Conservation (phyloP, 192 early-diverging fungal species). For the Podila epigama region DNA sequence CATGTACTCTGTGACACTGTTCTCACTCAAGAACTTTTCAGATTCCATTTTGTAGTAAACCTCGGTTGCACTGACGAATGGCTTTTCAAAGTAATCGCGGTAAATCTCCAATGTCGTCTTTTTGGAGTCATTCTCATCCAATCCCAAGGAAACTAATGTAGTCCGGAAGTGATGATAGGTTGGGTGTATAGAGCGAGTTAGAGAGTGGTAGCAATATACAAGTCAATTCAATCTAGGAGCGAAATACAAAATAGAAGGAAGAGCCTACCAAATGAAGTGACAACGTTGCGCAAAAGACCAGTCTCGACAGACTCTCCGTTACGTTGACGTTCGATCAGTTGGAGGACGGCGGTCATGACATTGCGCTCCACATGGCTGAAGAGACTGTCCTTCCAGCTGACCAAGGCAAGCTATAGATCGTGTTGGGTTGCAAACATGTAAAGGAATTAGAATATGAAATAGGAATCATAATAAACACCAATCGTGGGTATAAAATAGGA, state of each 20-base stretch:
- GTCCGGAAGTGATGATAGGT: neutral
- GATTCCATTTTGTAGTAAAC: constrained; percentile 90
- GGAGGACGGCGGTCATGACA: constrained; percentile 80
- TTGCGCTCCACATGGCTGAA: constrained; percentile 73
- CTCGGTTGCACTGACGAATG: constrained; percentile 82
- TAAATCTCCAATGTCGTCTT: constrained; percentile 90
- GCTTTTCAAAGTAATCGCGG: constrained; percentile 84
- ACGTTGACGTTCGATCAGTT: constrained; percentile 80
- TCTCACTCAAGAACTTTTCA: constrained; percentile 89
- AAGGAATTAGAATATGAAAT: neutral
- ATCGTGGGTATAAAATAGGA: neutral
- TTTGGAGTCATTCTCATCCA: constrained; percentile 81
- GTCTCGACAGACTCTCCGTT: constrained; percentile 92
- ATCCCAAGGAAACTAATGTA: constrained; percentile 73
- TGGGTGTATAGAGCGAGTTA: neutral
- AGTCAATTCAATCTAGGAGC: neutral
- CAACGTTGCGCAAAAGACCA: constrained; percentile 84
- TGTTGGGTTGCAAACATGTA: constrained; percentile 1
- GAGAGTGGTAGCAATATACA: constrained; percentile 3
- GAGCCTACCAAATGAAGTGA: constrained; percentile 86
- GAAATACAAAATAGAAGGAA: neutral
- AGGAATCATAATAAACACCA: neutral
- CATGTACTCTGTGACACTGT: constrained; percentile 95
- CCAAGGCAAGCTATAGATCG: constrained; percentile 70
- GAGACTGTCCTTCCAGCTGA: constrained; percentile 87